A percentile compares a stretch with the other conserved stretches of the same genome.
Conservation (phyloP, 2,329 filamentous ascomycete genomes). For the Colletotrichum sansevieriae region DNA sequence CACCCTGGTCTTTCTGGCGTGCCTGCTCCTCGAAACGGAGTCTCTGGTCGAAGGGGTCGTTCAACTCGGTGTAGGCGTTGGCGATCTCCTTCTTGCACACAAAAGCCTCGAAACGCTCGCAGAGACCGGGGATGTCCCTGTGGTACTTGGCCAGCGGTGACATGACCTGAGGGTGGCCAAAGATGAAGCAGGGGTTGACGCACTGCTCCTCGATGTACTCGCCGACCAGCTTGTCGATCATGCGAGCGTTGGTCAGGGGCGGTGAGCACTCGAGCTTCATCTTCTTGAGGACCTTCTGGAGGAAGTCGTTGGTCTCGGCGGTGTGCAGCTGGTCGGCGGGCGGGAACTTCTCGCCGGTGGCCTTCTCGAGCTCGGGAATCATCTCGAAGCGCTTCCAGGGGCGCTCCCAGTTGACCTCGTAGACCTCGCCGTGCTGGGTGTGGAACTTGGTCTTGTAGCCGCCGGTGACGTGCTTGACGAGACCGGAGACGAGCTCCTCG, state of each 20-base stretch:
- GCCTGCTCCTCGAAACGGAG: constrained; percentile 83
- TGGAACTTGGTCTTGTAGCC: constrained; percentile 88
- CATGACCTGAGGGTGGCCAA: constrained; percentile 74
- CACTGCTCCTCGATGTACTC: constrained; percentile 96
- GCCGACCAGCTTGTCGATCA: constrained; percentile 94
- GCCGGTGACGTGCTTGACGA: constrained; percentile 91
- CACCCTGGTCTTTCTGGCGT: constrained; percentile 93
- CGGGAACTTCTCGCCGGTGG: constrained; percentile 93
- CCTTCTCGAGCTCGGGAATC: constrained; percentile 93
- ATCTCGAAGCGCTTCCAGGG: constrained; percentile 96
- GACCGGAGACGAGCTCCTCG: constrained; percentile 89
- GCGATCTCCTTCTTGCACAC: constrained; percentile 97
- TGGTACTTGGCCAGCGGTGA: constrained; percentile 95
- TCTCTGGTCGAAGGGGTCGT: constrained; percentile 92
- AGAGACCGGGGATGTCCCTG: constrained; percentile 83
- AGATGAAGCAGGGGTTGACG: constrained; percentile 80
- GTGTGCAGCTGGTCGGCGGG: constrained; percentile 91
- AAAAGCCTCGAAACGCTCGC: constrained; percentile 97
- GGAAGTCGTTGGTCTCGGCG: constrained; percentile 87
- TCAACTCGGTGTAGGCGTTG: constrained; percentile 98
- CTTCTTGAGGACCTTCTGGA: constrained; percentile 87
- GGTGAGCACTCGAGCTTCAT: constrained; percentile 90
- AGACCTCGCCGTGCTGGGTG: constrained; percentile 86
- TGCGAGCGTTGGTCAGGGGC: constrained; percentile 92
- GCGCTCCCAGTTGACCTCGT: constrained; percentile 94